Base-by-base conservation (phyloP, 169 alveolate species). In the Eimeria falciformis region DNA sequence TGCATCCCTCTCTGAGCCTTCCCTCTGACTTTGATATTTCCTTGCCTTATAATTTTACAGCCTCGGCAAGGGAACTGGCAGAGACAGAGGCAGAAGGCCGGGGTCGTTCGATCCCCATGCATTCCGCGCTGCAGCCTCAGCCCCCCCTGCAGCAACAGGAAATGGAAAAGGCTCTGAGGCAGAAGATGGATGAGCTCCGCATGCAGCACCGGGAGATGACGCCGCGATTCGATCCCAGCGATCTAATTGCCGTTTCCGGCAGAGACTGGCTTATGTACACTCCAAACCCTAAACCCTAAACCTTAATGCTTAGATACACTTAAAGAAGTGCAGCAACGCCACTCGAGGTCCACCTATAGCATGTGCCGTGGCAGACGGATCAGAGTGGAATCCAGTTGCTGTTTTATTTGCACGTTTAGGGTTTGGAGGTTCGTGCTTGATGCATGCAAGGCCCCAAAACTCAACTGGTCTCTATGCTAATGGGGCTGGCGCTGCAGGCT, bases 251-350 rank as follows among this genome's bases (percentile, higher is more conserved):
- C 23, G 50, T 68, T 21, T 27, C 79, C 50, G 79, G 79, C 29
- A 68, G n/a, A 27, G 79, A 68, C 23, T 68, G 79, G 79, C 79
- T 68, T n/a, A 68, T 68, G 79, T 68, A 25, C n/a, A n/a, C n/a
- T n/a, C n/a, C n/a, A n/a, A n/a, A n/a, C n/a, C n/a, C n/a, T n/a
- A n/a, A n/a, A n/a, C n/a, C n/a, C n/a, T n/a, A 68, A 47, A 14
- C 62, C 62, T 50, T 50, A 11, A 7, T 50, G 62, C 62, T 7
- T 7, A 50, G 62, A 50, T 50, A 50, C 14, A 14, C 62, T 50
- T 14, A n/a, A n/a, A n/a, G n/a, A n/a, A n/a, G n/a, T n/a, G n/a
- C n/a, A n/a, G n/a, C n/a, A n/a, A n/a, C n/a, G n/a, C n/a, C n/a
- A n/a, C n/a, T n/a, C n/a, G n/a, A n/a, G n/a, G n/a, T n/a, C n/a